phyloP scores from a whole-genome alignment of 495 filamentous ascomycete species.

The Xylaria scruposa region DNA sequence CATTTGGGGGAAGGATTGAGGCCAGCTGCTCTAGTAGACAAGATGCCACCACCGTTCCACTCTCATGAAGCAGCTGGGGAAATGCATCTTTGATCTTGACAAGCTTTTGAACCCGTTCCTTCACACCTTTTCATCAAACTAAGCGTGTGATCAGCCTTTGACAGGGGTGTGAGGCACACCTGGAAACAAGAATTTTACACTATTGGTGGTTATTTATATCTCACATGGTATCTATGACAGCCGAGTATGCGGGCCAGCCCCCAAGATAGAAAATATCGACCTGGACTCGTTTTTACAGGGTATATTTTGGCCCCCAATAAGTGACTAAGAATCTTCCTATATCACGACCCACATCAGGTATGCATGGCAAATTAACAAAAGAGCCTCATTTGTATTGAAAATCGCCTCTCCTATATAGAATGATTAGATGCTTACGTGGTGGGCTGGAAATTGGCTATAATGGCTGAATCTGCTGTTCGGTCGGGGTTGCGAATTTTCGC shows the following conservation, averaged over 20 bases:
- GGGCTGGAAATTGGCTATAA: not conserved
- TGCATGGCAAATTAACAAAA: not conserved
- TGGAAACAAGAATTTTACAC: not conserved
- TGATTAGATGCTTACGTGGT: not conserved
- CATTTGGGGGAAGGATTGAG: not conserved
- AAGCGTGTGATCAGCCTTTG: not conserved
- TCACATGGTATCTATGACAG: not conserved
- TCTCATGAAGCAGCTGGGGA: no score
- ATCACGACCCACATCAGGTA: not conserved
- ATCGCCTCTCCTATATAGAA: not conserved
- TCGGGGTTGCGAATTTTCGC: not conserved
- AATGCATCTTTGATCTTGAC: not conserved
- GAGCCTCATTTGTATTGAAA: not conserved
- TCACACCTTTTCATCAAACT: slow-evolving; percentile 8
- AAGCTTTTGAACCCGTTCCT: not conserved
- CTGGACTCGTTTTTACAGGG: not conserved
- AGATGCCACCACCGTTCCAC: not conserved
- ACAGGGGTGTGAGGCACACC: not conserved
- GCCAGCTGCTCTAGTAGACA: not conserved
- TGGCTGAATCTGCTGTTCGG: not conserved
- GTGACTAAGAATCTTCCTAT: not conserved
- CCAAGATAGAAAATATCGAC: not conserved
- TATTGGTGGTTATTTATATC: slow-evolving; percentile 14
- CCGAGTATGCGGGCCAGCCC: not conserved
- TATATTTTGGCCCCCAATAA: not conserved